A percentile compares a stretch with the other conserved stretches of the same genome.
phyloP scores from a whole-genome alignment of 176 grass and related monocot genomes.

The Phoenix dactylifera region DNA sequence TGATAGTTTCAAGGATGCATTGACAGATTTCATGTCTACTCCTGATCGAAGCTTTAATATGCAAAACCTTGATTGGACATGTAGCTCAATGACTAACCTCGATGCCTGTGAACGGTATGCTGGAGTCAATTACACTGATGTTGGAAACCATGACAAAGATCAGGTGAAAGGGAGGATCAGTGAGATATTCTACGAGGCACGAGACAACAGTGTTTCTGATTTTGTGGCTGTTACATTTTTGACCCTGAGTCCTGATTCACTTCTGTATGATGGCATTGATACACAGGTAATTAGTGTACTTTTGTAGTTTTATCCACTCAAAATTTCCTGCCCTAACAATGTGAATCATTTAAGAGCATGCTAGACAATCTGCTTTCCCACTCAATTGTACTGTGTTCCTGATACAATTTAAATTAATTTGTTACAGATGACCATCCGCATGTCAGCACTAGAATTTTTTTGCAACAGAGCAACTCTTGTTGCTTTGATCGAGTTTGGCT shows the following conservation, averaged over 20 bases:
- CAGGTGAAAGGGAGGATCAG: constrained; percentile 26
- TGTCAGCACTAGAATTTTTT: constrained; percentile 84
- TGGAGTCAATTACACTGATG: constrained; percentile 13
- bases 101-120: constrained; percentile 19
- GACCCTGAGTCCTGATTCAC: constrained; percentile 71
- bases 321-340: too few relatives aligned
- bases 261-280: constrained; percentile 84
- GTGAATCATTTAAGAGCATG: too few relatives aligned
- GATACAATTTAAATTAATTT: constrained; percentile 11
- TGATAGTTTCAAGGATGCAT: constrained; percentile 78
- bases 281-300: constrained; percentile 56
- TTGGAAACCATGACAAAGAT: constrained; percentile 29
- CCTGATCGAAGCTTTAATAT: constrained; percentile 35
- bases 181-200: constrained; percentile 84
- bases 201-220: constrained; percentile 64
- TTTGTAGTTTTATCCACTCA: neutral
- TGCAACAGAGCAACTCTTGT: constrained; percentile 92
- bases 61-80: constrained; percentile 31
- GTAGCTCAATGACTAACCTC: constrained; percentile 6
- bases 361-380: too few relatives aligned
- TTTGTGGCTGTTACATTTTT: constrained; percentile 85
- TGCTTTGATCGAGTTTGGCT: constrained; percentile 89
- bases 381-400: too few relatives aligned
- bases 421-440: constrained; percentile 89
- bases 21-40: constrained; percentile 60